A percentile compares a stretch with the other conserved stretches of the same genome.
Conservation (phyloP, 2,329 filamentous ascomycete genomes). For the Fusarium torreyae region DNA sequence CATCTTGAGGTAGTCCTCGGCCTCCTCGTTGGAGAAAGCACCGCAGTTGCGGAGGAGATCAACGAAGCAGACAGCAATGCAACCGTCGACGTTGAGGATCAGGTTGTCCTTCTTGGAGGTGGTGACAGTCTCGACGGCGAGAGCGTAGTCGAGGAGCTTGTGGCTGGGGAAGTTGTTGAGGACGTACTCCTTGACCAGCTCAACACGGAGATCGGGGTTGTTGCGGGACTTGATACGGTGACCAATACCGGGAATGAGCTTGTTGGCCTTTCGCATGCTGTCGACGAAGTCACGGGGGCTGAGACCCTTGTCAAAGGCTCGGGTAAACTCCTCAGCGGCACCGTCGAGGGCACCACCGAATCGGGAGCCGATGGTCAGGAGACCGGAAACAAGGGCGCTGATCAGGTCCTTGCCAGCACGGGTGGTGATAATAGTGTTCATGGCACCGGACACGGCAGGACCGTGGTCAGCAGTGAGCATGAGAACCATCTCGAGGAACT, state of each 20-base stretch:
- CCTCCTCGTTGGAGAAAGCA: constrained; percentile 95
- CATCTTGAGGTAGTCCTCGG: constrained; percentile 99
- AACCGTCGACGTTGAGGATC: constrained; percentile 98
- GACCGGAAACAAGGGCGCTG: constrained; percentile 93
- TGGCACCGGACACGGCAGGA: constrained; percentile 98
- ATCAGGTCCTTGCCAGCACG: constrained; percentile 99
- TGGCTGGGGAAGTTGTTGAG: constrained; percentile 96
- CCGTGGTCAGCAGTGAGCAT: constrained; percentile 99
- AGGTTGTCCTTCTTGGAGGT: constrained; percentile 99
- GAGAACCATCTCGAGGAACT: constrained; percentile 99
- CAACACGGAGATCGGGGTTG: constrained; percentile 99
- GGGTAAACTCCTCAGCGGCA: constrained; percentile 98
- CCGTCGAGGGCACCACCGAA: constrained; percentile 99
- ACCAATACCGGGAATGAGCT: constrained; percentile 99
- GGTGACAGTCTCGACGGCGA: constrained; percentile 97
- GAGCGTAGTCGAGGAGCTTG: constrained; percentile 98
- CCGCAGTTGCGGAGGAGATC: constrained; percentile 98
- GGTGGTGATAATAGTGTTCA: constrained; percentile 99
- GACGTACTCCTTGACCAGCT: constrained; percentile 99
- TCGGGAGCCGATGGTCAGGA: constrained; percentile 96
- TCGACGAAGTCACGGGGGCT: constrained; percentile 99
- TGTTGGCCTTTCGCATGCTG: constrained; percentile 99
- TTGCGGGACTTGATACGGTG: constrained; percentile 99
- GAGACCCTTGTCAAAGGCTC: constrained; percentile 97
- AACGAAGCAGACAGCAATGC: constrained; percentile 98